Evolutionary conservation across 495 filamentous ascomycete genomes (phyloP).

Genomic region (Trichoderma asperelloides): DNA sequence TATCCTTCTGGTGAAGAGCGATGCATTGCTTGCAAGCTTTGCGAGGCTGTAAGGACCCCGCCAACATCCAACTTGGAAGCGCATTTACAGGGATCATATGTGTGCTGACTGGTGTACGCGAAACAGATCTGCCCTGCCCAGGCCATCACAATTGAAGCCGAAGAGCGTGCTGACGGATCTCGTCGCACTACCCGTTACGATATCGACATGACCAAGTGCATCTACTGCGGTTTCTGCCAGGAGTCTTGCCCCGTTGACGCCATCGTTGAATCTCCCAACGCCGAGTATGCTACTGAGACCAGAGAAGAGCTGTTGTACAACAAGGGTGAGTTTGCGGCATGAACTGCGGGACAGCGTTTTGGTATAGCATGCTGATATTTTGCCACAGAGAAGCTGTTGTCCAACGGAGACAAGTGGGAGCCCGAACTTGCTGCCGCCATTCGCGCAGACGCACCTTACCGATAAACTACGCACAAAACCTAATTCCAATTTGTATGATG

Average conservation of each 20-base stretch:
- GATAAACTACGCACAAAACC: constrained; percentile 39
- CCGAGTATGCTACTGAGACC: constrained; percentile 96
- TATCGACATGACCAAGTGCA: constrained; percentile 99
- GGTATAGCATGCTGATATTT: constrained; percentile 13
- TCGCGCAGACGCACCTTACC: constrained; percentile 81
- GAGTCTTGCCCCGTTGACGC: constrained; percentile 98
- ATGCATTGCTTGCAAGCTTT: constrained; percentile 98
- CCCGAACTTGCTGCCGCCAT: constrained; percentile 88
- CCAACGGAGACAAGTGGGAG: constrained; percentile 97
- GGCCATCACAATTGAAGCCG: constrained; percentile 97
- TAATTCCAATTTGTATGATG: constrained; percentile 4
- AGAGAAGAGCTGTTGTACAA: constrained; percentile 96
- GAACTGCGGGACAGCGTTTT: constrained; percentile 7
- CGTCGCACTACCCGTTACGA: constrained; percentile 94
- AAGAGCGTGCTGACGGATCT: constrained; percentile 92
- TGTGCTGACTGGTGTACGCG: constrained; percentile 7
- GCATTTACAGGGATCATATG: neutral
- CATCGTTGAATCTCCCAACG: constrained; percentile 94
- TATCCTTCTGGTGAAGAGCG: constrained; percentile 97
- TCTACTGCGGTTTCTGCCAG: constrained; percentile 99
- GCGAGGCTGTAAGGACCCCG: constrained; percentile 58
- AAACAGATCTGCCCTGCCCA: constrained; percentile 79
- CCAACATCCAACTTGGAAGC: neutral
- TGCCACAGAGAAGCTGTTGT: constrained; percentile 54
- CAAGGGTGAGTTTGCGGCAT: constrained; percentile 70